Evolutionary conservation across 129 eudicot genomes (phyloP), one percentile per base, ranked within the genome.

Genomic region (Ambrosia artemisiifolia): DNA sequence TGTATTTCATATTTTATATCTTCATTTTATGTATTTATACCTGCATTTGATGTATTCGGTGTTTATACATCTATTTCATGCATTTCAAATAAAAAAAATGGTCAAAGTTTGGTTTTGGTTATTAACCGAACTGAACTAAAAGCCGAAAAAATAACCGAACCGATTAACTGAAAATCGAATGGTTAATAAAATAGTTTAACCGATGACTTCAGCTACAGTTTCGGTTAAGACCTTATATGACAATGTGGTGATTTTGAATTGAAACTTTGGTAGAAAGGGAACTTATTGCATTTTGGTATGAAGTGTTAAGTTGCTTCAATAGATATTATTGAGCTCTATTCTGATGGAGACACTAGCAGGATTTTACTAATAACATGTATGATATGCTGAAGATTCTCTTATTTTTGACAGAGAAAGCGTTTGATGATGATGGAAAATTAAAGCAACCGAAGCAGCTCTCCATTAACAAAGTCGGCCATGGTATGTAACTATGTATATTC

Each of bases 401-500:
- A 46, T 32, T 18, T 32, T 80, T 49, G 14, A 55, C 83, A 91
- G 99, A 95, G 77, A 95, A 91, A 91, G 99, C 99, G 46, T 95
- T 91, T 82, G 97, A 86, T 59, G 95, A 88, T 17, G 96, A 85
- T 63, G 97, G 99, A 7, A 86, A 85, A 57, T 79, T 95, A 72
- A 95, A 86, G 85, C 99, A 95, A 73, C 88, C 99, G 24, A 95
- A 95, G 76, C 73, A 95, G 75, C 83, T 95, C 61, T 95, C 99
- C 8, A 95, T 95, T 56, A 95, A 95, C 79, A 95, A 95, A 91
- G 99, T 95, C 76, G 99, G 99, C 55, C 99, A 95, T 86, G 99
- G 99, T 95, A 83, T 60, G 43, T 60, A 60, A 13, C 13, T 6
- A 32, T 60, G 43, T 32, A 60, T 28, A 5, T 28, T 30, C n/a